A percentile compares a stretch with the other conserved stretches of the same genome.
These are phyloP conservation scores for Neotropicomus parvogracilis DNA, from an alignment of 1,284 basidiomycete genomes.

Conservation along the genomic window DNA sequence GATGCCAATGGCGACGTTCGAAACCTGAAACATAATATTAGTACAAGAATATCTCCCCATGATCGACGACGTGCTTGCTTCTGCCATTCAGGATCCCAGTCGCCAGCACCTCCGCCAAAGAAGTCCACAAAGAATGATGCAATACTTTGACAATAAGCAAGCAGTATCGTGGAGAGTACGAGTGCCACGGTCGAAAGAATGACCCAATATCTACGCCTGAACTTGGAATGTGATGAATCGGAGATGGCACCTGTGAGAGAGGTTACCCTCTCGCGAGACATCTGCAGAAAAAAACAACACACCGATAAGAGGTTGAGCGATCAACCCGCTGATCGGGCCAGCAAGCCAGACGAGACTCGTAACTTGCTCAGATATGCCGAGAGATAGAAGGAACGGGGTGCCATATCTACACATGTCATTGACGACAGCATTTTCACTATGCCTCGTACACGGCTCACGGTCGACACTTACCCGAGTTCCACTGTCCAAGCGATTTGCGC, in stretches of 20 bases:
- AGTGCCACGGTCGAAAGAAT: slow-evolving; percentile 75
- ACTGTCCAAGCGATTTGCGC: slow-evolving; percentile 93
- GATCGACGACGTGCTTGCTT: slow-evolving; percentile 44
- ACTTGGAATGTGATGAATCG: slow-evolving; percentile 86
- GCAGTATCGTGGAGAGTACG: slow-evolving; percentile 63
- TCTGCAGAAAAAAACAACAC: slow-evolving; percentile 22
- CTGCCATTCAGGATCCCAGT: slow-evolving; percentile 83
- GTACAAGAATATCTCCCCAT: background rate
- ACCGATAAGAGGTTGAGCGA: slow-evolving; percentile 96
- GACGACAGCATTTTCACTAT: slow-evolving; percentile 21
- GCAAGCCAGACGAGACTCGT: slow-evolving; percentile 97
- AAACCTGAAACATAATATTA: slow-evolving; percentile 44
- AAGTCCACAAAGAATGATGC: slow-evolving; percentile 78
- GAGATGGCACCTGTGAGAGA: slow-evolving; percentile 76
- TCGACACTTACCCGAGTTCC: slow-evolving; percentile 70
- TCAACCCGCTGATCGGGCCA: slow-evolving; percentile 88
- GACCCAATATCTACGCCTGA: slow-evolving; percentile 89
- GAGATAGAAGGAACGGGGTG: slow-evolving; percentile 85
- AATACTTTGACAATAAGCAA: slow-evolving; percentile 83
- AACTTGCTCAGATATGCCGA: slow-evolving; percentile 87
- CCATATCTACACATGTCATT: slow-evolving; percentile 64
- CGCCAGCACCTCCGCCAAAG: slow-evolving; percentile 73
- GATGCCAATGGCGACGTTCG: slow-evolving; percentile 72
- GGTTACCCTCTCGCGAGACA: slow-evolving; percentile 25
- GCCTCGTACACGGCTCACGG: slow-evolving; percentile 1